Conservation (phyloP, 2,329 filamentous ascomycete species). For the Sporothrix phasma region DNA sequence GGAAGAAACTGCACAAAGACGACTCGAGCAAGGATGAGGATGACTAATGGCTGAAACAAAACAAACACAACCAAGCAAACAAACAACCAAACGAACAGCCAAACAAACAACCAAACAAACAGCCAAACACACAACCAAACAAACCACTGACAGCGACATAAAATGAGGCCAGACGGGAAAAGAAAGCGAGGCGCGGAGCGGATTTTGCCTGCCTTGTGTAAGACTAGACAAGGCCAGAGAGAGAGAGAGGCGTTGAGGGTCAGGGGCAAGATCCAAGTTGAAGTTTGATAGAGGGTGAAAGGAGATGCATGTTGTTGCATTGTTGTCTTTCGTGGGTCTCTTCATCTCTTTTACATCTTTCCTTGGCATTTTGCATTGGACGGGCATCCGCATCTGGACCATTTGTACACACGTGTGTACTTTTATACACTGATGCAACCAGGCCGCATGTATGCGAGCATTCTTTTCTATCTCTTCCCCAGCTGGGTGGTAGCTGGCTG, state of each 20-base stretch:
- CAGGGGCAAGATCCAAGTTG: neutral
- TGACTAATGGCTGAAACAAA: conserved; percentile 23
- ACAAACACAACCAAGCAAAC: neutral
- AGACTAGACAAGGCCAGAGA: neutral
- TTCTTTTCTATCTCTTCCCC: neutral
- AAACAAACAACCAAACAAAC: neutral
- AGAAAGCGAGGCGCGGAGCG: neutral
- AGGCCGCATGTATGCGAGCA: neutral
- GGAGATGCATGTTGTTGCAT: neutral
- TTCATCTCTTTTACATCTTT: neutral
- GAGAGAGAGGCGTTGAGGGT: neutral
- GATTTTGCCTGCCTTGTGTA: neutral
- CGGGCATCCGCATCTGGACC: too few relatives aligned
- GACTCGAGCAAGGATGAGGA: conserved; percentile 36
- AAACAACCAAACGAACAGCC: too few relatives aligned
- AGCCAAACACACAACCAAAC: too few relatives aligned
- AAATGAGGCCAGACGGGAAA: neutral
- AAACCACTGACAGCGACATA: neutral
- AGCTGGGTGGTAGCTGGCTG: neutral
- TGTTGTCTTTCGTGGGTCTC: neutral
- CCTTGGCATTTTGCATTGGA: neutral
- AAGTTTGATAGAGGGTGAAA: neutral
- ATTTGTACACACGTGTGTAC: neutral
- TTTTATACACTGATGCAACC: neutral
- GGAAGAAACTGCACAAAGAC: conserved; percentile 39